Conservation (phyloP, 2,329 filamentous ascomycete species). For the Pyrenochaeta sp. region DNA sequence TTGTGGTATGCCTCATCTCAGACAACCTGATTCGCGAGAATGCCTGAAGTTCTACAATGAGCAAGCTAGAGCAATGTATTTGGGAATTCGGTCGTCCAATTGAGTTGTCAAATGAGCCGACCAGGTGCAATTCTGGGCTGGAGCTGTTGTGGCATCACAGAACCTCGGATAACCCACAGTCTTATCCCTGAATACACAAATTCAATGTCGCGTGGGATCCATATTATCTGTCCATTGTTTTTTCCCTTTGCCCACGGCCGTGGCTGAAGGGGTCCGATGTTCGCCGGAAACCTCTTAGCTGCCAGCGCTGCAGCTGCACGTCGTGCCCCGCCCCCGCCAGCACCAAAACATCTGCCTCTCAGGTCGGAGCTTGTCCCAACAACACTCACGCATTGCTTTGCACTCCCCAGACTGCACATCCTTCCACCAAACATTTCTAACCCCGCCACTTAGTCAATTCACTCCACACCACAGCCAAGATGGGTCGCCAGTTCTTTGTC, state of each 20-base stretch:
- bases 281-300: constrained; percentile 33
- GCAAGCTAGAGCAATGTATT: too few relatives aligned
- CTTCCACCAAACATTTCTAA: constrained; percentile 11
- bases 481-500: constrained; percentile 96
- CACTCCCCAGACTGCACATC: constrained; percentile 15
- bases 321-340: constrained; percentile 38
- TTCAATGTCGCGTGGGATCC: constrained; percentile 23
- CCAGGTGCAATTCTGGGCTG: too few relatives aligned
- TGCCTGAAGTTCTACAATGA: too few relatives aligned
- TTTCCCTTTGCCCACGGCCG: constrained; percentile 31
- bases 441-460: constrained; percentile 8
- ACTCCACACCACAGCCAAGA: constrained; percentile 60
- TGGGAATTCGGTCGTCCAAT: too few relatives aligned
- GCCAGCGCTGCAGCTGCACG: too few relatives aligned
- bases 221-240: constrained; percentile 36
- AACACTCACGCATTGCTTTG: constrained; percentile 42
- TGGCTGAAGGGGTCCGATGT: constrained; percentile 29
- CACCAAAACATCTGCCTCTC: constrained; percentile 29
- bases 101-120: too few relatives aligned
- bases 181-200: constrained; percentile 11
- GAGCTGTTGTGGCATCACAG: too few relatives aligned
- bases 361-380: constrained; percentile 33
- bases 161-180: constrained; percentile 1
- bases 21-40: too few relatives aligned
- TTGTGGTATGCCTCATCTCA: too few relatives aligned